These are phyloP conservation scores for Hymenoscyphus fraxineus DNA, from an alignment of 2,329 filamentous ascomycete genomes.

Conservation along the genomic window DNA sequence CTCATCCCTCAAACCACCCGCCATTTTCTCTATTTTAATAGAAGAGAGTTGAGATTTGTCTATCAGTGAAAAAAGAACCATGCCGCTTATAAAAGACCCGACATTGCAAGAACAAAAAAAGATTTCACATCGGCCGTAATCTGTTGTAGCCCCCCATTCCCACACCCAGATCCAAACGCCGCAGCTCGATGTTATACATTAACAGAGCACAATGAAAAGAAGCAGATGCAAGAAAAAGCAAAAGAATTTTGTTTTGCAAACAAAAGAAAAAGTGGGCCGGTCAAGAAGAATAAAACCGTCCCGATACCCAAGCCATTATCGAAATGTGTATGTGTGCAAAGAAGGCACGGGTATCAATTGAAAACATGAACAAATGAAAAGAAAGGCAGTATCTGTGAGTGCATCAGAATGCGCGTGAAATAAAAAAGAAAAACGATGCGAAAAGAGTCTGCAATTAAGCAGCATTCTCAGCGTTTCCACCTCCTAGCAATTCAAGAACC, in stretches of 20 bases:
- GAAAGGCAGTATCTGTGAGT: background rate
- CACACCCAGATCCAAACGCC: conserved; percentile 20
- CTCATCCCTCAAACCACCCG: conserved; percentile 2
- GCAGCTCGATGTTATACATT: conserved; percentile 32
- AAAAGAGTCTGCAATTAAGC: conserved; percentile 17
- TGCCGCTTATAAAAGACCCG: conserved; percentile 5
- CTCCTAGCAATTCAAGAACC: conserved; percentile 82
- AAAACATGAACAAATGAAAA: conserved; percentile 24
- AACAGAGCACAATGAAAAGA: conserved; percentile 27
- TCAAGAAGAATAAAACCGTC: conserved; percentile 5
- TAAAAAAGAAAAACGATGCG: conserved; percentile 15
- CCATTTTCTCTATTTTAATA: conserved; percentile 12
- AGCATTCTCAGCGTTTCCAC: conserved; percentile 37
- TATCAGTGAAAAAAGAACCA: conserved; percentile 8
- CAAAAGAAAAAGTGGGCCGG: conserved; percentile 16
- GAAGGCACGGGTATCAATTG: conserved; percentile 33
- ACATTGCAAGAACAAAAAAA: background rate
- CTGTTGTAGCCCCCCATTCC: background rate
- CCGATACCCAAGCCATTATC: conserved; percentile 27
- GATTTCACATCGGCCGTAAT: conserved; percentile 8
- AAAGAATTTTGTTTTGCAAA: conserved; percentile 10
- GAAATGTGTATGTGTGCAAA: conserved; percentile 21
- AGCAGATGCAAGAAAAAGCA: background rate
- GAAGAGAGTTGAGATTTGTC: conserved; percentile 31
- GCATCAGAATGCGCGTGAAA: conserved; percentile 17